phyloP scores from a whole-genome alignment of 805 yeast species.

The Teunomyces lycoperdinae region DNA sequence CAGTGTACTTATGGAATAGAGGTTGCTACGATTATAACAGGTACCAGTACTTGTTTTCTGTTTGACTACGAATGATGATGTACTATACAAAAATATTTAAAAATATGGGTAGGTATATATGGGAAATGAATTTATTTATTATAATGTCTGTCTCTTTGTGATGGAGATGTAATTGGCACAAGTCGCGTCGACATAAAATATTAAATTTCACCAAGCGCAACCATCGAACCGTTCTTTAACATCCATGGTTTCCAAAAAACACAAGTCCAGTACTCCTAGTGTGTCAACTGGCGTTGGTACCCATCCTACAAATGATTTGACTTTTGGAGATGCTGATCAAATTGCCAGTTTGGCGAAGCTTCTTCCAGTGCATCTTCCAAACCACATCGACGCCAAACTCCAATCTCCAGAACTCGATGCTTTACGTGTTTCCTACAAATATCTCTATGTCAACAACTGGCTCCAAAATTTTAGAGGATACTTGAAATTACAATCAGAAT shows the following conservation, averaged over 20 bases:
- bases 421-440: constrained; percentile 16
- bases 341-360: constrained; percentile 9
- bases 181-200: not conserved
- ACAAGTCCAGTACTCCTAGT: constrained; percentile 5
- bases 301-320: not conserved
- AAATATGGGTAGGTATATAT: not conserved
- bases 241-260: constrained; percentile 8
- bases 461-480: constrained; percentile 50
- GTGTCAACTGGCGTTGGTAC: not conserved
- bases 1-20: not conserved
- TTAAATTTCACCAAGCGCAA: not conserved
- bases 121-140: not conserved
- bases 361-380: constrained; percentile 10
- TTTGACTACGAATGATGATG: constrained; percentile 3
- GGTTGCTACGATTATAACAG: not conserved
- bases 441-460: constrained; percentile 50
- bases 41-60: not conserved
- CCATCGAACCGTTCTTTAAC: not conserved
- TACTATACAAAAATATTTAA: constrained; percentile 1
- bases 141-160: not conserved
- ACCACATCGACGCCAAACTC: constrained; percentile 7
- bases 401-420: constrained; percentile 7
- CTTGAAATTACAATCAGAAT: constrained; percentile 48
- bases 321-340: constrained; percentile 12
- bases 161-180: not conserved